A percentile compares a stretch with the other conserved stretches of the same genome.
Evolutionary conservation across 1,284 basidiomycete species (phyloP).

Genomic region (Sporisorium reilianum): DNA sequence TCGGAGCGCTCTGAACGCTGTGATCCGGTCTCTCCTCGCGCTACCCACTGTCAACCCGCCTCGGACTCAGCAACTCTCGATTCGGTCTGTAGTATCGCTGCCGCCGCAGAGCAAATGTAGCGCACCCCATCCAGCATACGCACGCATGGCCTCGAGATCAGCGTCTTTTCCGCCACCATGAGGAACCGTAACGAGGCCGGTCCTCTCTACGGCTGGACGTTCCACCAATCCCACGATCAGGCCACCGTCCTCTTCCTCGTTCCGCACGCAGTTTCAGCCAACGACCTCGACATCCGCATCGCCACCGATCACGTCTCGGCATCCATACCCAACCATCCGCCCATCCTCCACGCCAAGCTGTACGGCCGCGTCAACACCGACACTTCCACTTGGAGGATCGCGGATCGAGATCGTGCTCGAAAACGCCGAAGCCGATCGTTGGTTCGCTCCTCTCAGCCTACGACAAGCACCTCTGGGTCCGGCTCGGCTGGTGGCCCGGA

Average conservation of each 20-base stretch:
- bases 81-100: background rate
- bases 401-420: slow-evolving; percentile 39
- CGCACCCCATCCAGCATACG: background rate
- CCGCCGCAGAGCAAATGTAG: slow-evolving; percentile 1
- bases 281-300: slow-evolving; percentile 52
- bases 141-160: slow-evolving; percentile 1
- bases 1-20: background rate
- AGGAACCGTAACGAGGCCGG: slow-evolving; percentile 10
- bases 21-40: too few relatives aligned
- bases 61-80: background rate
- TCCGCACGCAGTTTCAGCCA: slow-evolving; percentile 30
- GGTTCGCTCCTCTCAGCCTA: slow-evolving; percentile 16
- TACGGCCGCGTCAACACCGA: slow-evolving; percentile 53
- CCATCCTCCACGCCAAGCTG: slow-evolving; percentile 57
- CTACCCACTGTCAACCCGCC: background rate
- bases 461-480: slow-evolving; percentile 22
- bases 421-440: slow-evolving; percentile 40
- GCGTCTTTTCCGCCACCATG: slow-evolving; percentile 13
- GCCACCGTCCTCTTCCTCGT: slow-evolving; percentile 63
- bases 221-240: slow-evolving; percentile 60
- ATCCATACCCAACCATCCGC: slow-evolving; percentile 38
- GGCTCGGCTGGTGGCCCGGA: slow-evolving; percentile 14
- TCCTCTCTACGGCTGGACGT: slow-evolving; percentile 55
- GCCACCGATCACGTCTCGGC: slow-evolving; percentile 50
- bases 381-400: slow-evolving; percentile 59